Base-by-base conservation (phyloP, 495 filamentous ascomycete genomes). In the Penicillium parvum region DNA sequence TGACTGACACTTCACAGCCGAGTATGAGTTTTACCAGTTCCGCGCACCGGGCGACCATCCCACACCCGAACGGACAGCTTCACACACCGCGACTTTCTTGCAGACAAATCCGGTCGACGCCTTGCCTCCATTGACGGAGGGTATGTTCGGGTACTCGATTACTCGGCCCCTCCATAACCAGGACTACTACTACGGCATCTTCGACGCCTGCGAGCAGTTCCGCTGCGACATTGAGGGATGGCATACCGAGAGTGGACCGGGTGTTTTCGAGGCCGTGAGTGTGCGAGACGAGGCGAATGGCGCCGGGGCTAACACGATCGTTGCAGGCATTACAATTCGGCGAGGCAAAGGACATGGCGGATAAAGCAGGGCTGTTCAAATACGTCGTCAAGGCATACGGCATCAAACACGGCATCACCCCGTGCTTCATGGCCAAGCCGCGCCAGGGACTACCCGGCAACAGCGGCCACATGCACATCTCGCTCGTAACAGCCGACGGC, bases 401-500 rank as follows among this genome's bases (percentile, higher is more conserved):
- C 11, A 84, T 76, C 32, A 86, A 86, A 58, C 84, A 86, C 64
- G 89, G 88, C 32, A 95, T 97, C 54, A 95, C 87, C 0, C 92
- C 92, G 1, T 91, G 88, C 60, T 98, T 98, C 70, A 98, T 98
- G 92, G 92, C 92, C n/a, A 98, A 97, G 60, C 92, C 92, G 4
- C 79, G 84, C 32, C 77, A 92, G 53, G 88, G 88, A 0, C 66
- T 97, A 0, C 92, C 92, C 0, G 92, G 92, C 7, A 96, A 96
- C 61, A 88, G 82, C 32, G 92, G 92, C 1, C 92, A 98, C 63
- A 92, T 96, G 77, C 92, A 98, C 58, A 73, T 97, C 45, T 96
- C 90, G 0, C 54, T 68, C 58, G 79, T 88, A 9, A 82, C 86
- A 15, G 70, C 75, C 27, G 58, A 71, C 35, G 67, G 67, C 7